Evolutionary conservation across 179 eudicot genomes (phyloP), one percentile per base, ranked within the genome.

Genomic region (Spinacia oleracea): DNA sequence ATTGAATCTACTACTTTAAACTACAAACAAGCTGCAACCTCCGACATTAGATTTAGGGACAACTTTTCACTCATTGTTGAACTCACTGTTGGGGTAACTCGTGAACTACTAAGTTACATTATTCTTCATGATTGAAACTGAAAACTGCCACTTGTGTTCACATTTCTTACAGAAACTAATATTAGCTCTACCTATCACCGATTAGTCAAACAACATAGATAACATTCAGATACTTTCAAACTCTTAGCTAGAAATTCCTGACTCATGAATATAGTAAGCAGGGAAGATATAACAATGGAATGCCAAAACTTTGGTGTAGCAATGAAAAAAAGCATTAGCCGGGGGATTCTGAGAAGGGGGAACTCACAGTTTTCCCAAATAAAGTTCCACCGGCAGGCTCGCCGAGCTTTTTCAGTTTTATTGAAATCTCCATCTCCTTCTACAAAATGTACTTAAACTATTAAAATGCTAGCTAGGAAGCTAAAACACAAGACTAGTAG

Each of bases 321-420:
- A 23, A 66, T 7, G n/a, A 4, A 35, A 48, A 46, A 55, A 45
- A 81, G 48, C 42, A 78, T 23, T 43, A 58, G 70, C 50, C 38
- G 56, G 20, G 48, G 56, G 51, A 34, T 27, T 20, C 29, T 8
- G 9, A 3, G 45, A 12, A 20, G 34, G 1, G 45, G 40, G 21
- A 34, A 63, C 91, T 87, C 77, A 91, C 98, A 23, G 91, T 93
- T 86, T 93, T 93, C 29, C 97, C 94, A 63, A 89, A 83, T 80
- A 93, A 83, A 64, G 90, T 89, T 77, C 80, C 92, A 62, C 98
- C 98, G 70, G 80, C 79, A 42, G 98, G 98, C 70, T 83, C 90
- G 56, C 98, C 98, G 73, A 93, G 92, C 65, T 72, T 88, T 77
- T 80, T 88, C 77, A 83, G 79, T 76, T 81, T 86, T 53, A 93